Evolutionary conservation across 2,329 filamentous ascomycete species (phyloP), one percentile per base, ranked within the genome.

Genomic region (Fusarium aywerte): DNA sequence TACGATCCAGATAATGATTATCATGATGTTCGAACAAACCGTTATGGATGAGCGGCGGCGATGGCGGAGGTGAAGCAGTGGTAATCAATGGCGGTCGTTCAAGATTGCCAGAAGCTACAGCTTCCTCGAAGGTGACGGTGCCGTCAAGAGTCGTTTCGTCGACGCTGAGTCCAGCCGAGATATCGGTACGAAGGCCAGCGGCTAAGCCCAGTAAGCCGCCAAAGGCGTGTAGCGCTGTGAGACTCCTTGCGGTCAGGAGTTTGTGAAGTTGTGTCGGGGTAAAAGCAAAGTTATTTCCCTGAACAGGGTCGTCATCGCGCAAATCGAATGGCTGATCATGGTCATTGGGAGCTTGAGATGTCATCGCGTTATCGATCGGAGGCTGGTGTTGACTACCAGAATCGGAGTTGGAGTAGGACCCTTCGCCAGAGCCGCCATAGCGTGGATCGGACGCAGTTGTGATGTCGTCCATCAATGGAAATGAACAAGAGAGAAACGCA

Each of bases 201-300:
- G 82, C 83, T 18, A 87, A 78, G n/a, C 85, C 85, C 10, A 75
- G 69, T 13, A 87, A 71, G 16, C 85, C 85, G n/a, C 85, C 85
- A 62, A 87, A 79, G 16, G 81, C 82, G 47, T 80, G 78, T 33
- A 85, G 82, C 12, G 82, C 84, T 10, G 79, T 58, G 8, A 85
- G 75, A 18, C 77, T 84, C 52, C 84, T 83, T 23, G 82, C 80
- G n/a, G 81, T 83, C 29, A 85, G 71, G 31, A 87, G 80, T 58
- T 83, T 85, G 72, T 83, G 83, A 4, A 87, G 76, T 57, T 87
- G 84, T 5, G 80, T 80, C 3, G 85, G 83, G 0, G 82, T 81
- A 59, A 87, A 87, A 13, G 83, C 85, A 61, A 87, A 87, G 8
- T 78, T 80, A 69, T 83, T 85, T 55, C 68, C 67, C 12, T 72